A percentile compares a stretch with the other conserved stretches of the same genome.
Evolutionary conservation across 208 protist species (phyloP).

Genomic region (Crithidia fasciculata): DNA sequence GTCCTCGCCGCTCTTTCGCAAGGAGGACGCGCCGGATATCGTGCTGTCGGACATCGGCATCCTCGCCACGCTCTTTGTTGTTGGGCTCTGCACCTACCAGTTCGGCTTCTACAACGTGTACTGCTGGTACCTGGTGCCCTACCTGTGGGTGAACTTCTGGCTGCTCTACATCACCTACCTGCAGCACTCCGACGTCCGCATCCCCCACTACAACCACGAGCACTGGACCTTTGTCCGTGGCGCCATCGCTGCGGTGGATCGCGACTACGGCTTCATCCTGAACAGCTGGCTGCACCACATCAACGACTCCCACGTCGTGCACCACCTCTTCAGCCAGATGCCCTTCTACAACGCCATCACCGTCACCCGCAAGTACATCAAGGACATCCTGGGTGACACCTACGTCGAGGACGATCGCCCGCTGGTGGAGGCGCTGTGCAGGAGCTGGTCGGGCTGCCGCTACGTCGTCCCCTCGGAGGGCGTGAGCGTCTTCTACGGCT

Average conservation of each 20-base stretch:
- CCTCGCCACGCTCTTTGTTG: slow-evolving; percentile 45
- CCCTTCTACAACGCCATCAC: slow-evolving; percentile 93
- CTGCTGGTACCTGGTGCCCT: slow-evolving; percentile 84
- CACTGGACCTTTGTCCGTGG: slow-evolving; percentile 95
- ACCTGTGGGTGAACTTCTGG: slow-evolving; percentile 93
- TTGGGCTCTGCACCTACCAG: slow-evolving; percentile 45
- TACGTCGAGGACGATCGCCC: slow-evolving; percentile 73
- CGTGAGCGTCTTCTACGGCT: slow-evolving; percentile 71
- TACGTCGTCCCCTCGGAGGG: slow-evolving; percentile 84
- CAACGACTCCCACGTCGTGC: slow-evolving; percentile 93
- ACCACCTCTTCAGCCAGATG: slow-evolving; percentile 95
- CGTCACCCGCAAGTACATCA: slow-evolving; percentile 81
- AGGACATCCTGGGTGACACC: slow-evolving; percentile 66
- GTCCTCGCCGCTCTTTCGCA: slow-evolving; percentile 79
- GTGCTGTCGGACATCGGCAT: slow-evolving; percentile 80
- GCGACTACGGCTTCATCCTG: slow-evolving; percentile 85
- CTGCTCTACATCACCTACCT: slow-evolving; percentile 93
- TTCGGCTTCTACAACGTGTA: slow-evolving; percentile 67
- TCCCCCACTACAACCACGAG: slow-evolving; percentile 91
- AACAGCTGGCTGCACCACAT: slow-evolving; percentile 94
- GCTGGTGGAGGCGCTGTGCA: slow-evolving; percentile 47
- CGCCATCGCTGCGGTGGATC: slow-evolving; percentile 91
- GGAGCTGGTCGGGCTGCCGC: slow-evolving; percentile 66
- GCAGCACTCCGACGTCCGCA: slow-evolving; percentile 92
- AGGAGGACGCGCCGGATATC: slow-evolving; percentile 70